A percentile compares a stretch with the other conserved stretches of the same genome.
phyloP scores from a whole-genome alignment of 768 basidiomycete genomes.

The Guyanaporus albipodus region DNA sequence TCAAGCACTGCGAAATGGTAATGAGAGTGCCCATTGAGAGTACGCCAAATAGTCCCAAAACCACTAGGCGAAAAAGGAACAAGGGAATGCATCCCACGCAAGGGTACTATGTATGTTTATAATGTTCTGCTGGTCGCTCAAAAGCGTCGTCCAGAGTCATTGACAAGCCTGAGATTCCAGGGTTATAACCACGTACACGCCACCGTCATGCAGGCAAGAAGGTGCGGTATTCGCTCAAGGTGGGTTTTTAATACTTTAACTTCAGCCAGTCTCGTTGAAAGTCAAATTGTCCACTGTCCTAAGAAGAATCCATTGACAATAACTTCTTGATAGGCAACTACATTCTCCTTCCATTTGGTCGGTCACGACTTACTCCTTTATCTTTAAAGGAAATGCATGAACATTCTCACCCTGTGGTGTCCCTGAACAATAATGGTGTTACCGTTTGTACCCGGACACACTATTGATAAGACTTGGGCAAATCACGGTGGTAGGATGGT shows the following conservation, averaged over 20 bases:
- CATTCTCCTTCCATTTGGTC: not conserved
- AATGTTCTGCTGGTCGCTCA: not conserved
- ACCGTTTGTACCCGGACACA: not conserved
- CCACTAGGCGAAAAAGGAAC: too few relatives aligned
- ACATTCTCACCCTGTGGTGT: constrained; percentile 3
- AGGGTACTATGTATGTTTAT: not conserved
- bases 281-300: too few relatives aligned
- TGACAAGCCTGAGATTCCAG: constrained; percentile 17
- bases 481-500: not conserved
- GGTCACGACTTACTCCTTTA: not conserved
- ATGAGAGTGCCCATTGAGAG: too few relatives aligned
- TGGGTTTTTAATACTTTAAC: not conserved
- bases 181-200: not conserved
- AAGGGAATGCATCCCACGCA: too few relatives aligned
- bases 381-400: not conserved
- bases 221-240: not conserved
- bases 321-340: not conserved
- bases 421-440: constrained; percentile 9
- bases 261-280: too few relatives aligned
- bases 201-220: not conserved
- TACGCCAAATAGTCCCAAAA: too few relatives aligned
- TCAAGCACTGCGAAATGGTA: too few relatives aligned
- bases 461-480: constrained; percentile 3
- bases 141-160: not conserved
- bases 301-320: not conserved